Evolutionary conservation across 306 rosid genomes (phyloP), one percentile per base, ranked within the genome.

Genomic region (Cucumis melo): DNA sequence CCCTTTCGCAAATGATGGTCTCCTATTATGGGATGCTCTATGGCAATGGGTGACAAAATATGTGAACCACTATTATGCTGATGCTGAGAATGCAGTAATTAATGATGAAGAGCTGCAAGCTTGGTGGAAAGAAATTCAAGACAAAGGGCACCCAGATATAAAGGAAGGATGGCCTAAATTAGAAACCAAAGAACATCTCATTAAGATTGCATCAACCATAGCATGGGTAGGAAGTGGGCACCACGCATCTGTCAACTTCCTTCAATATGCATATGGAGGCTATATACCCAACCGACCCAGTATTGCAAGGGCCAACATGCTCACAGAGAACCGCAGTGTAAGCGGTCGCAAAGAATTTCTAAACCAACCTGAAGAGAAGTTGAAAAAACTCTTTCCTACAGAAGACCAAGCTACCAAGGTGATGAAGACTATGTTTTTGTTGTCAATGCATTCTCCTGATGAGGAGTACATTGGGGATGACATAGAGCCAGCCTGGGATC

Each of bases 61-160:
- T 32, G 93, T 92, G 24, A 82, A 63, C 50, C 84, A 89, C 74
- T 89, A 87, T n/a, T 92, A 87, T 80, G 46, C 85, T 0, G 54
- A 81, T 13, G 91, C 85, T 8, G 21, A 53, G 29, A 27, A 27
- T 27, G 93, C 39, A 0, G 3, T 62, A 32, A 62, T 2, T 5
- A 29, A 29, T 14, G 96, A 92, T 17, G 27, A 66, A 44, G 97
- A 92, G 81, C 89, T 92, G 8, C 88, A 92, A 44, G 85, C 91
- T 65, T 92, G 97, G 96, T 89, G 97, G 97, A 87, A 79, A 23
- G 95, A 91, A 42, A 88, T 91, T 38, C 38, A 83, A 77, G 84
- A 84, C 11, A 72, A 71, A 2, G 97, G 97, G 2, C 93, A 90
- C 15, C 86, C 77, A 0, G 93, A 92, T 80, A 92, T 89, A 61